A percentile compares a stretch with the other conserved stretches of the same genome.
Conservation (phyloP, 2,329 filamentous ascomycete genomes). For the Gyromitra esculenta region DNA sequence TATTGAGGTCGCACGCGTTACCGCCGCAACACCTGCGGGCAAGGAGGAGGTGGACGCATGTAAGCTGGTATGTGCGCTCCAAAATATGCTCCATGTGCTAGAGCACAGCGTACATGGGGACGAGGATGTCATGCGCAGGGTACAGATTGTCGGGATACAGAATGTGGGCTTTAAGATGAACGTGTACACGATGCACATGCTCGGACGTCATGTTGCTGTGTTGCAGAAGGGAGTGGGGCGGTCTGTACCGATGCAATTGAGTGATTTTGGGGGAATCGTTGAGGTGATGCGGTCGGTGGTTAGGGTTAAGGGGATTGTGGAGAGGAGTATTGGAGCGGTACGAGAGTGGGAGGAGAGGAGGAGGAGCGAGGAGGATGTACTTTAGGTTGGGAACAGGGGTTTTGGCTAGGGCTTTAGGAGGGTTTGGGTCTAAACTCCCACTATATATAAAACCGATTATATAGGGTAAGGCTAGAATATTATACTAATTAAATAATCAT, state of each 20-base stretch:
- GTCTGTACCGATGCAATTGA: constrained; percentile 2
- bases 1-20: constrained; percentile 17
- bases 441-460: background rate
- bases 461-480: background rate
- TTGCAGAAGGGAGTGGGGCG: background rate
- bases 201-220: background rate
- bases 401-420: background rate
- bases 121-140: background rate
- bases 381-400: background rate
- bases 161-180: constrained; percentile 9
- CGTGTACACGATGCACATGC: constrained; percentile 13
- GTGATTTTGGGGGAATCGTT: background rate
- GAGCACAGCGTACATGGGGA: background rate
- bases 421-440: background rate
- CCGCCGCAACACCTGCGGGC: background rate
- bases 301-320: constrained; percentile 11
- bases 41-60: background rate
- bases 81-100: constrained; percentile 6
- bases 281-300: constrained; percentile 18
- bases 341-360: constrained; percentile 4
- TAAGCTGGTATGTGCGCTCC: constrained; percentile 5
- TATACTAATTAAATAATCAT: background rate
- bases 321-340: constrained; percentile 8
- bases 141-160: constrained; percentile 13
- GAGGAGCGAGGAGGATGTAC: constrained; percentile 1